These are phyloP conservation scores for Aspergillus glaucus DNA, from an alignment of 2,329 filamentous ascomycete species.

Conservation along the genomic window DNA sequence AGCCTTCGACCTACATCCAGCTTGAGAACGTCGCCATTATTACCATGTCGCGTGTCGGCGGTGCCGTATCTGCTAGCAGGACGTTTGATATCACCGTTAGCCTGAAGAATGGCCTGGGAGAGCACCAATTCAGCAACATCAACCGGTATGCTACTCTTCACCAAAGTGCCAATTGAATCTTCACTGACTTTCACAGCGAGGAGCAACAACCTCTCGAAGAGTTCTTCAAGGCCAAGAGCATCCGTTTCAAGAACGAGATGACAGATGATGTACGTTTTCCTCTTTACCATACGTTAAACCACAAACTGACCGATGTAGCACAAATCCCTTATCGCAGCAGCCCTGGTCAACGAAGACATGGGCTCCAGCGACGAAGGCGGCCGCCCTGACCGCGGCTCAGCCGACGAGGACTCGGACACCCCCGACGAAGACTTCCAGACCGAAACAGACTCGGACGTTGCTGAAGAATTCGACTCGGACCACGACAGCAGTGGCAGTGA, in stretches of 20 bases:
- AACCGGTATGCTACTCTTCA: slow-evolving; percentile 56
- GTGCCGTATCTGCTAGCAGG: slow-evolving; percentile 84
- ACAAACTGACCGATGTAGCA: background rate
- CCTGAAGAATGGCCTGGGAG: slow-evolving; percentile 77
- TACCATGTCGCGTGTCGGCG: slow-evolving; percentile 92
- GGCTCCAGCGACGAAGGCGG: slow-evolving; percentile 73
- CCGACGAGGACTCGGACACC: slow-evolving; percentile 92
- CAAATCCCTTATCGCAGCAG: slow-evolving; percentile 63
- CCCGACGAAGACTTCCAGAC: slow-evolving; percentile 94
- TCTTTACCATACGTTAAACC: background rate
- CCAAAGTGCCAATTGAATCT: slow-evolving; percentile 1
- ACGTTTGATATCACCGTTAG: slow-evolving; percentile 96
- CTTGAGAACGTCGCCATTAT: slow-evolving; percentile 89
- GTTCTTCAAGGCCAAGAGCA: slow-evolving; percentile 93
- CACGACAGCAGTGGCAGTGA: slow-evolving; percentile 77
- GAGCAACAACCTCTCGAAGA: slow-evolving; percentile 94
- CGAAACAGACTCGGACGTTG: slow-evolving; percentile 88
- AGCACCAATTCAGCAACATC: slow-evolving; percentile 98
- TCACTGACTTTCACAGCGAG: slow-evolving; percentile 50
- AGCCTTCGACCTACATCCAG: slow-evolving; percentile 93
- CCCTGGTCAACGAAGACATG: slow-evolving; percentile 73
- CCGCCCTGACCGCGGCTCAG: slow-evolving; percentile 74
- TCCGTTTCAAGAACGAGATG: slow-evolving; percentile 98
- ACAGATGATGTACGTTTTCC: slow-evolving; percentile 71
- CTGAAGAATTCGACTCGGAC: slow-evolving; percentile 88